Evolutionary conservation across 2,329 filamentous ascomycete species (phyloP).

Genomic region (Sarocladiaceae sp.): DNA sequence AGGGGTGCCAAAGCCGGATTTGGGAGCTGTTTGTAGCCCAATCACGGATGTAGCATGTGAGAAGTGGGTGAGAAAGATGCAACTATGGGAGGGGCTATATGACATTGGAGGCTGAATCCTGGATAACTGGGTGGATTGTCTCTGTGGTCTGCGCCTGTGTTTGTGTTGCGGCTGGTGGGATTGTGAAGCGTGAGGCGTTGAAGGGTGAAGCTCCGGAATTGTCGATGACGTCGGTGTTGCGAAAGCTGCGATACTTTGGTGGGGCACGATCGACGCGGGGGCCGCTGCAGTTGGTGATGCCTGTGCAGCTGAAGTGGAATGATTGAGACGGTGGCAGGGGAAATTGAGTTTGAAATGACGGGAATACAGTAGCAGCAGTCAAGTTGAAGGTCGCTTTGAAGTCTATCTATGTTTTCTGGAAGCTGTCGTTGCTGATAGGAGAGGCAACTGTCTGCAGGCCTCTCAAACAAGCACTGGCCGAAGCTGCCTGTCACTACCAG

Average conservation of each 20-base stretch:
- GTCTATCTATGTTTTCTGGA: no score
- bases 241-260: constrained; percentile 5
- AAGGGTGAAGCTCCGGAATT: not conserved
- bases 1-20: constrained; percentile 8
- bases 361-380: no score
- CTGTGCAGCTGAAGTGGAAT: no score
- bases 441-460: no score
- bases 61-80: not conserved
- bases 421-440: no score
- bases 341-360: no score
- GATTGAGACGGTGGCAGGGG: no score
- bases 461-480: no score
- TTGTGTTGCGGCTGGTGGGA: not conserved
- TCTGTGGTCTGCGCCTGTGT: not conserved
- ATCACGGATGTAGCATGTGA: not conserved
- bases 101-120: constrained; percentile 4
- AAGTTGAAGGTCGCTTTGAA: no score
- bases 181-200: not conserved
- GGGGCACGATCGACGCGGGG: constrained; percentile 6
- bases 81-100: constrained; percentile 2
- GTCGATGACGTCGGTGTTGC: constrained; percentile 8
- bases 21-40: not conserved
- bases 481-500: no score
- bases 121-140: no score
- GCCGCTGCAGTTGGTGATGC: no score